Conservation (phyloP, 768 basidiomycete genomes). For the Suillus fuscotomentosus region DNA sequence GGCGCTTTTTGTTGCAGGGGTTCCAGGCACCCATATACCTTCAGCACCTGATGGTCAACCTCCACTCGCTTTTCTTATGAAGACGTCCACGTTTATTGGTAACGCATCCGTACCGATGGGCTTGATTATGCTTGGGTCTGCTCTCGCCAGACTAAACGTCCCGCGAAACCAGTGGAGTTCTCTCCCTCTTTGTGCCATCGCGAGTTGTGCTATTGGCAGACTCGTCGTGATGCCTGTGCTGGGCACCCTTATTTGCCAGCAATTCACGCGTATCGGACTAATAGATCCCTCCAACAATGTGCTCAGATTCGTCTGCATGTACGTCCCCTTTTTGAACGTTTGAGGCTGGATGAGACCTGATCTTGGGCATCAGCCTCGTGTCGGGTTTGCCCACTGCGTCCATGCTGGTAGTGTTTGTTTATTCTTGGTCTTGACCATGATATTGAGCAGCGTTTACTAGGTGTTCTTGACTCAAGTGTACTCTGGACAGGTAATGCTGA, state of each 20-base stretch:
- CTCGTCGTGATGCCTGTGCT: slow-evolving; percentile 58
- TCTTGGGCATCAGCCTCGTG: slow-evolving; percentile 41
- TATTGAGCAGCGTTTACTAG: slow-evolving; percentile 25
- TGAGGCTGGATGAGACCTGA: not conserved
- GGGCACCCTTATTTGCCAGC: slow-evolving; percentile 56
- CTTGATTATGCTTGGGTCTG: slow-evolving; percentile 60
- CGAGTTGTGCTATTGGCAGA: slow-evolving; percentile 49
- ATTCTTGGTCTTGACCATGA: not conserved
- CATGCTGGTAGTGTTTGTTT: slow-evolving; percentile 42
- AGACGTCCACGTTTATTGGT: slow-evolving; percentile 58
- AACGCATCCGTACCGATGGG: slow-evolving; percentile 64
- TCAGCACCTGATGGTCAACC: slow-evolving; percentile 65
- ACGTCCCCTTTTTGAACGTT: slow-evolving; percentile 23
- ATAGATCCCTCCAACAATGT: slow-evolving; percentile 55
- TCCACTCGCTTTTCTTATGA: slow-evolving; percentile 60
- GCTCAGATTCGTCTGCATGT: slow-evolving; percentile 69
- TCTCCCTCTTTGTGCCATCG: slow-evolving; percentile 53
- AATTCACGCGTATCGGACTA: slow-evolving; percentile 45
- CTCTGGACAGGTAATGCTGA: slow-evolving; percentile 63
- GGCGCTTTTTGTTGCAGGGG: slow-evolving; percentile 50
- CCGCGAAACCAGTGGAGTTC: slow-evolving; percentile 44
- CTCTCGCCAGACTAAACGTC: slow-evolving; percentile 56
- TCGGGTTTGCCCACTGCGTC: slow-evolving; percentile 63
- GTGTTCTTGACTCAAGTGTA: slow-evolving; percentile 66
- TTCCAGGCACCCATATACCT: slow-evolving; percentile 43